Evolutionary conservation across 2,329 filamentous ascomycete species (phyloP), one percentile per base, ranked within the genome.

Genomic region (Blastomyces parvus): DNA sequence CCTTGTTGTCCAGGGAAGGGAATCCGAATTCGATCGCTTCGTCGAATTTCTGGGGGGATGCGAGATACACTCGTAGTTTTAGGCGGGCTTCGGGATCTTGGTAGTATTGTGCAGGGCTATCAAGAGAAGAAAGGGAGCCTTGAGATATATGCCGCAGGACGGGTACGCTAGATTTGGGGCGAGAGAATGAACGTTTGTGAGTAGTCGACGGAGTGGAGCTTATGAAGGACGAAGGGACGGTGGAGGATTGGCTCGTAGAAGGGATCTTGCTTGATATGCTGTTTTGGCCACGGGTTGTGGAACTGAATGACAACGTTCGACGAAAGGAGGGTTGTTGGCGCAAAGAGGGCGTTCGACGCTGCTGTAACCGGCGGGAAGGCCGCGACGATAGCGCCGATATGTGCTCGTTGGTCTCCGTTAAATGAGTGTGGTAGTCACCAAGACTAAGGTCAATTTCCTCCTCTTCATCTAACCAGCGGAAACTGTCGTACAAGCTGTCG

Each of bases 21-120:
- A 97, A 97, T 0, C 93, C 93, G 75, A 95, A 97, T 73, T 96
- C 90, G 61, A 97, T 84, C 0, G 90, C 91, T 76, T 97, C 93
- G 72, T 97, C 93, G 69, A 97, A 97, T 73, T 96, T 96, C 68
- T 96, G 90, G 0, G 92, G 89, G 0, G 91, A 96, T 8, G 90
- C 89, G 25, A 96, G 83, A 70, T 92, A 96, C 7, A 90, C 86
- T 14, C 91, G 86, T 25, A 97, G 80, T 76, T 95, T 96, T 69
- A 90, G 82, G 42, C 93, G 85, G 48, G 92, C 90, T 72, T 96
- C 90, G 0, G 91, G 91, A 69, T 97, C 91, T 73, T 91, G 90
- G 71, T 96, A 97, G 76, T 96, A 89, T 46, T 89, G 85, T 3
- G 90, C 89, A 42, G 83, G 81, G 4, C 87, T 83, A 69, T 95